A percentile compares a stretch with the other conserved stretches of the same genome.
phyloP scores from a whole-genome alignment of 1,139 yeast species.

The Tardiomyces digboiensis region DNA sequence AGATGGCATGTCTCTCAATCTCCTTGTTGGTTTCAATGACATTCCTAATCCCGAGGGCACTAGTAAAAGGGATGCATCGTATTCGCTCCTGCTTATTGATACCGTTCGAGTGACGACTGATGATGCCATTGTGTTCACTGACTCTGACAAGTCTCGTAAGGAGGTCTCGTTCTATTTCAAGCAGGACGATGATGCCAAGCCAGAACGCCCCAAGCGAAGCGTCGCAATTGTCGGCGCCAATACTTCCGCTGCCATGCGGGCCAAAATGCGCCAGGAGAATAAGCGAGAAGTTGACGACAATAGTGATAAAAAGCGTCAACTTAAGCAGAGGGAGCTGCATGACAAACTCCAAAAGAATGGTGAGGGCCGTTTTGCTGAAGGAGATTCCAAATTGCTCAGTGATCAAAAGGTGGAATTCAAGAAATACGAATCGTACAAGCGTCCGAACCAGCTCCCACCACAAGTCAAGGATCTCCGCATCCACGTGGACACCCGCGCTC shows the following conservation, averaged over 20 bases:
- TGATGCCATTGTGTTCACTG: slow-evolving; percentile 60
- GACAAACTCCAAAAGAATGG: slow-evolving; percentile 85
- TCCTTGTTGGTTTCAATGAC: slow-evolving; percentile 70
- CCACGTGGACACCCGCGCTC: slow-evolving; percentile 80
- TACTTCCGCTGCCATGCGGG: slow-evolving; percentile 1
- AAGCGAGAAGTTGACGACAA: slow-evolving; percentile 51
- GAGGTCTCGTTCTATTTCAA: slow-evolving; percentile 83
- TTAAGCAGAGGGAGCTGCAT: slow-evolving; percentile 74
- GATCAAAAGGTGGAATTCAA: slow-evolving; percentile 61
- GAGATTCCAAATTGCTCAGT: slow-evolving; percentile 6
- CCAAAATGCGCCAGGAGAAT: slow-evolving; percentile 8
- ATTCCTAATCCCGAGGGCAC: slow-evolving; percentile 34
- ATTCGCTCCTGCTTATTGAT: slow-evolving; percentile 73
- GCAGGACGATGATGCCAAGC: slow-evolving; percentile 25
- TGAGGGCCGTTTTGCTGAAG: slow-evolving; percentile 43
- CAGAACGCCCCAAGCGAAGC: slow-evolving; percentile 8
- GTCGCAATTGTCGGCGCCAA: background rate
- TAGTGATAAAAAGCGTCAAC: slow-evolving; percentile 74
- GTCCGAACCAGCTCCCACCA: slow-evolving; percentile 85
- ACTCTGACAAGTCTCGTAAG: slow-evolving; percentile 59
- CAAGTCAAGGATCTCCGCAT: slow-evolving; percentile 77
- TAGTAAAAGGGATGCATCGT: slow-evolving; percentile 42
- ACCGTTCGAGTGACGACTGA: slow-evolving; percentile 56
- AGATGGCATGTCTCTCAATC: slow-evolving; percentile 67
- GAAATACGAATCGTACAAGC: slow-evolving; percentile 86